Conservation (phyloP, 176 grass and related monocot genomes). For the Ampelocalamus luodianensis region DNA sequence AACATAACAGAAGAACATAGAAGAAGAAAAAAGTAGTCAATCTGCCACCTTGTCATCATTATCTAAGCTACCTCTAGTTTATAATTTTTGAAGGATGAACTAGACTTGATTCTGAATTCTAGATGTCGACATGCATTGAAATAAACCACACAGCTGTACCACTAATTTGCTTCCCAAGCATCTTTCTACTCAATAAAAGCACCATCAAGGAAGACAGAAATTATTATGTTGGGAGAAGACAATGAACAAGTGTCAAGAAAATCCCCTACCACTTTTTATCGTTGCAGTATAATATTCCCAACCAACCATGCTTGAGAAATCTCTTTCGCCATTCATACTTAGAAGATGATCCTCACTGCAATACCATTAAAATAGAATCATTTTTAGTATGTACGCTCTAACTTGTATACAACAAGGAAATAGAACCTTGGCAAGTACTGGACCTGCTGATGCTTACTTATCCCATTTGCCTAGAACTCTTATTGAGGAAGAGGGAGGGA, state of each 20-base stretch:
- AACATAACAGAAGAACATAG: slow-evolving; percentile 17
- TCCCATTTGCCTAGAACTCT: slow-evolving; percentile 44
- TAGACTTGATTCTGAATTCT: slow-evolving; percentile 55
- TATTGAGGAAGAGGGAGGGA: slow-evolving; percentile 22
- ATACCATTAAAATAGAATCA: slow-evolving; percentile 34
- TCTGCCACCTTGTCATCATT: slow-evolving; percentile 39
- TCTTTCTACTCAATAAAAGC: slow-evolving; percentile 40
- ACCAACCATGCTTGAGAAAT: slow-evolving; percentile 35
- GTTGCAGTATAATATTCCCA: slow-evolving; percentile 46
- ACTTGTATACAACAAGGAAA: slow-evolving; percentile 21
- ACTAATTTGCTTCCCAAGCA: slow-evolving; percentile 51
- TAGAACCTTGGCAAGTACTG: slow-evolving; percentile 36
- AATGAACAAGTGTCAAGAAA: slow-evolving; percentile 46
- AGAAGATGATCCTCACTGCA: slow-evolving; percentile 19
- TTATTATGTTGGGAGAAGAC: slow-evolving; percentile 32
- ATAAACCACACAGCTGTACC: slow-evolving; percentile 67
- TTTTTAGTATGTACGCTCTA: slow-evolving; percentile 17
- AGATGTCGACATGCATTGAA: slow-evolving; percentile 47
- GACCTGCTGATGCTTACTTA: slow-evolving; percentile 31
- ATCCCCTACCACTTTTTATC: slow-evolving; percentile 38
- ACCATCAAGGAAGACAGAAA: slow-evolving; percentile 34
- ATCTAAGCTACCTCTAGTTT: slow-evolving; percentile 33
- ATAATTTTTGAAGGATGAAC: slow-evolving; percentile 37
- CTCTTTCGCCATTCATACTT: slow-evolving; percentile 18
- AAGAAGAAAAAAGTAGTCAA: not conserved